Evolutionary conservation across 169 alveolate genomes (phyloP).

Genomic region (Miamiensis avidus): DNA sequence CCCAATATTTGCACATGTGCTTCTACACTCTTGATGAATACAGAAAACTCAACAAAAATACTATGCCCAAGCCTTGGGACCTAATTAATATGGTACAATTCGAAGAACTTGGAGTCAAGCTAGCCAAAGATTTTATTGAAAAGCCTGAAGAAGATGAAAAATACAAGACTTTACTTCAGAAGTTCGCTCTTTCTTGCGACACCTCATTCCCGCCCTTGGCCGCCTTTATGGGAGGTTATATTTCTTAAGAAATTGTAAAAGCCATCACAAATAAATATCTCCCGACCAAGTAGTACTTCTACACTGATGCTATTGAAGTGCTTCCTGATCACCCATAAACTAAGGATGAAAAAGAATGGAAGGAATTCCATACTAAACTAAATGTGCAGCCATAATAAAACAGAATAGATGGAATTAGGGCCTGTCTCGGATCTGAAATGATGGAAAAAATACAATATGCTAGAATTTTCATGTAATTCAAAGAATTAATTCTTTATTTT

Average conservation of each 20-base stretch:
- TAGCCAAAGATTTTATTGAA: neutral
- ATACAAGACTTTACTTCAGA: too few species aligned
- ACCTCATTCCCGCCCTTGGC: neutral
- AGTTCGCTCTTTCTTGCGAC: neutral
- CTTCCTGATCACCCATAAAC: slow-evolving; percentile 45
- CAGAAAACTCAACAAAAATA: neutral
- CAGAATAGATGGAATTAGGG: slow-evolving; percentile 25
- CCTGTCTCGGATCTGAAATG: slow-evolving; percentile 58
- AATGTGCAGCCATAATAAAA: slow-evolving; percentile 33
- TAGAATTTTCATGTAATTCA: slow-evolving; percentile 19
- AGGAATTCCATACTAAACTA: neutral
- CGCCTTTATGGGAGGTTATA: slow-evolving; percentile 82
- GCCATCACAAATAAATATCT: slow-evolving; percentile 77
- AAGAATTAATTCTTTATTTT: too few species aligned
- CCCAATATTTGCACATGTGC: slow-evolving; percentile 51
- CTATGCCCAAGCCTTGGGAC: neutral
- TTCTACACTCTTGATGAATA: neutral
- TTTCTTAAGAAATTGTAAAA: slow-evolving; percentile 75
- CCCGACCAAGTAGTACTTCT: slow-evolving; percentile 67
- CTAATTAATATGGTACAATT: neutral
- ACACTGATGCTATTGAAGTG: slow-evolving; percentile 69
- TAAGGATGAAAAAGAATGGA: neutral
- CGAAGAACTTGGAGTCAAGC: neutral
- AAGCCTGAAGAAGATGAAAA: neutral
- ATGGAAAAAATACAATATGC: slow-evolving; percentile 57